Evolutionary conservation across 1,284 basidiomycete genomes (phyloP), one percentile per base, ranked within the genome.

Genomic region (Xanthoconium separans): DNA sequence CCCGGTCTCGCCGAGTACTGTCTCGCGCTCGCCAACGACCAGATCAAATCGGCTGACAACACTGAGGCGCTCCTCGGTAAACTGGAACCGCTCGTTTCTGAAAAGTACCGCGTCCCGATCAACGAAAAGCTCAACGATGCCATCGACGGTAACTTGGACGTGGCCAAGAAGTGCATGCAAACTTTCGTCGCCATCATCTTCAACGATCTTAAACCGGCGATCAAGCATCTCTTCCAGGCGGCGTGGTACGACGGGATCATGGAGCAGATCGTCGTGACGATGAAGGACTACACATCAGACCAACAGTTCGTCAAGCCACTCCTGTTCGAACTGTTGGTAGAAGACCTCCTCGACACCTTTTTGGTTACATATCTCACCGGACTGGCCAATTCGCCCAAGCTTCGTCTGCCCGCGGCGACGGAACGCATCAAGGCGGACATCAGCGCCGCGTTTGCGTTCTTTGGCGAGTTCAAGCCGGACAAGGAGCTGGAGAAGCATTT

Each of bases 11-110:
- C 94, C 56, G 96, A 98, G 75, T 99, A 99, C 73, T 87, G 91
- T 66, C 95, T 99, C 65, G 95, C 95, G 18, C 83, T 99, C n/a
- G 95, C 95, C 48, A 99, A 99, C 75, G 96, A 99, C 74, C 95
- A 98, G 73, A 87, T 99, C 74, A 96, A 95, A 72, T 91, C 88
- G 5, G 97, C 97, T 11, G 95, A 99, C 70, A 95, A 91, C 66
- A 85, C 90, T 11, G 96, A 99, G 74, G 83, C 87, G 2, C 79
- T 99, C 6, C 85, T 91, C 33, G 83, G 80, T 10, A 87, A 95
- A 43, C 77, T 99, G 31, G 96, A 98, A 73, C 85, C 90, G 4
- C 82, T 97, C 53, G 96, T 99, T 3, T 93, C 89, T 16, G 88
- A 92, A 63, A 98, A 98, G 75, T 98, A 99, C 73, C 82, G 89